Conservation (phyloP, 306 rosid genomes). For the Adenanthera pavonina region DNA sequence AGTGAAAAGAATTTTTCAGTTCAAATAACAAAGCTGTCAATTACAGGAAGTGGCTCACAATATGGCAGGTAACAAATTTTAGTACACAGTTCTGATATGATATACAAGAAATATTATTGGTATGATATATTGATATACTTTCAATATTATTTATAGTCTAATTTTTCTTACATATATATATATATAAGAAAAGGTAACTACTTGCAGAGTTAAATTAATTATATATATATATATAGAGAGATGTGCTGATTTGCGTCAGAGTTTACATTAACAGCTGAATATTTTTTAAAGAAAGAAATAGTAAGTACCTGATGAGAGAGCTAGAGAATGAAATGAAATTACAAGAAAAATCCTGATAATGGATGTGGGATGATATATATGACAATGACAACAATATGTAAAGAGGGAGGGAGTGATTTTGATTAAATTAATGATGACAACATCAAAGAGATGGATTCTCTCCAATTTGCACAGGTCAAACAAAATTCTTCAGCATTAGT, state of each 20-base stretch:
- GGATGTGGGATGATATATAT: not conserved
- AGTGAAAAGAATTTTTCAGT: too few relatives aligned
- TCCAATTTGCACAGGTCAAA: slow-evolving; percentile 1
- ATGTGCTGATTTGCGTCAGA: slow-evolving; percentile 30
- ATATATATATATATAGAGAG: not conserved
- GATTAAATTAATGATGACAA: not conserved
- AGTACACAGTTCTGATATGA: too few relatives aligned
- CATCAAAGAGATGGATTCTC: not conserved
- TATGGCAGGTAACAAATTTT: too few relatives aligned
- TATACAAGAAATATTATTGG: too few relatives aligned
- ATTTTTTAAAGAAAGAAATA: too few relatives aligned
- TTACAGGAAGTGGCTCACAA: too few relatives aligned
- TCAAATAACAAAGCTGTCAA: too few relatives aligned
- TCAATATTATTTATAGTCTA: too few relatives aligned
- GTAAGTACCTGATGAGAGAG: too few relatives aligned
- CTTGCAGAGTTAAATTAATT: slow-evolving; percentile 8
- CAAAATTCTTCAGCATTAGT: not conserved
- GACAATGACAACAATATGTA: not conserved
- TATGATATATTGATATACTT: too few relatives aligned
- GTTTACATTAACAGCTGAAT: not conserved
- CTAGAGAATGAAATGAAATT: not conserved
- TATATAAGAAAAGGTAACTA: not conserved
- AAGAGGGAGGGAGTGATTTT: not conserved
- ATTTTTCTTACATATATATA: too few relatives aligned
- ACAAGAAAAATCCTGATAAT: not conserved